Evolutionary conservation across 129 eudicot species (phyloP).

Genomic region (Flaveria linearis): DNA sequence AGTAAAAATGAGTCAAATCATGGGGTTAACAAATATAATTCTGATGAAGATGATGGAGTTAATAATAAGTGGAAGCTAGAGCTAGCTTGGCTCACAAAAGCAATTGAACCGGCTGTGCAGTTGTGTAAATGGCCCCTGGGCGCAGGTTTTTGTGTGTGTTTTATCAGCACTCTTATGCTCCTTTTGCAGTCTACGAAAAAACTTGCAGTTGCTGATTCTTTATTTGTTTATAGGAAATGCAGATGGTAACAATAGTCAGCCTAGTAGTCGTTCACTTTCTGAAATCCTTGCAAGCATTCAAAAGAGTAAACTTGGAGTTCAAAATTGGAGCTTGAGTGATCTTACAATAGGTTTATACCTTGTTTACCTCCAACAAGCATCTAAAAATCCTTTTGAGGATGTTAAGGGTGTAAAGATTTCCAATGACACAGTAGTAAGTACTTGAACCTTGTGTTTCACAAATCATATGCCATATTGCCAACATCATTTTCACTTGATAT

Average conservation of each 20-base stretch:
- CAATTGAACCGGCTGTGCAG: slow-evolving; percentile 93
- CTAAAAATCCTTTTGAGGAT: slow-evolving; percentile 65
- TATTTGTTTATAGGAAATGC: slow-evolving; percentile 47
- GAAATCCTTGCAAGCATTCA: slow-evolving; percentile 87
- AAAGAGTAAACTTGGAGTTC: slow-evolving; percentile 79
- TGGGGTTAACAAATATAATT: slow-evolving; percentile 40
- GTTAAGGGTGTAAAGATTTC: slow-evolving; percentile 73
- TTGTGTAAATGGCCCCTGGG: slow-evolving; percentile 66
- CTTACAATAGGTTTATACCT: slow-evolving; percentile 92
- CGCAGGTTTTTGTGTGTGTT: slow-evolving; percentile 50
- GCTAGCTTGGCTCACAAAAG: slow-evolving; percentile 81
- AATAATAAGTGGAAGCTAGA: slow-evolving; percentile 65
- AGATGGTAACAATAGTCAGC: slow-evolving; percentile 54
- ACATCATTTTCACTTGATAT: not conserved
- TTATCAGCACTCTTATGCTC: slow-evolving; percentile 5
- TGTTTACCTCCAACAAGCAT: slow-evolving; percentile 87
- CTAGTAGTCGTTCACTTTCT: slow-evolving; percentile 61
- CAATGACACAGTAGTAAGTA: slow-evolving; percentile 70
- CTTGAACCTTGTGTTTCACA: slow-evolving; percentile 15
- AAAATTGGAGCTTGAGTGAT: slow-evolving; percentile 95
- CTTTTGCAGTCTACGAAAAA: slow-evolving; percentile 14
- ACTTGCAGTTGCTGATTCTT: slow-evolving; percentile 6
- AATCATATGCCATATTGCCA: not conserved
- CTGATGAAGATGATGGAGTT: slow-evolving; percentile 52
- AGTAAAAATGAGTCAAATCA: slow-evolving; percentile 28